Conservation (phyloP, 257 asterid species). For the Nicotiana otophora region DNA sequence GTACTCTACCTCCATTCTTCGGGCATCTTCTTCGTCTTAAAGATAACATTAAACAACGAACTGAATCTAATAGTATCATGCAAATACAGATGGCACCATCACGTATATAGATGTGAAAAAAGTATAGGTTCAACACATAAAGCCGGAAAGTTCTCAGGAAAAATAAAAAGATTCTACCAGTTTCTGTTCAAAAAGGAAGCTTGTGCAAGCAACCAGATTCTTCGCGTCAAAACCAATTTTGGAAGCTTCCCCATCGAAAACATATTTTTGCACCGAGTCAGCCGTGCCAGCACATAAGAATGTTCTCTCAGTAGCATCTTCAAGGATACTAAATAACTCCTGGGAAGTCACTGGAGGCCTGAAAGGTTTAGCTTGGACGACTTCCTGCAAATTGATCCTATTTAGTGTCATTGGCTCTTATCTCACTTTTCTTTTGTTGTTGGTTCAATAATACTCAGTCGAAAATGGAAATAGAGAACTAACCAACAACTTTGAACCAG, state of each 20-base stretch:
- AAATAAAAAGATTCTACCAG: constrained; percentile 48
- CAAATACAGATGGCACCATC: not conserved
- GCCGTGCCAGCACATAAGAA: constrained; percentile 88
- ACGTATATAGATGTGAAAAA: not conserved
- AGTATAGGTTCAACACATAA: not conserved
- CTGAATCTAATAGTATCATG: not conserved
- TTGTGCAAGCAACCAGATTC: constrained; percentile 71
- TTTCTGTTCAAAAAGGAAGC: constrained; percentile 80
- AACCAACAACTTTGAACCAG: constrained; percentile 78
- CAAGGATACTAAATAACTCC: constrained; percentile 78
- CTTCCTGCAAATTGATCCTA: constrained; percentile 48
- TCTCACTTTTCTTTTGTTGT: not conserved
- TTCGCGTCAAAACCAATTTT: constrained; percentile 60
- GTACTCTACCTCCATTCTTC: no score
- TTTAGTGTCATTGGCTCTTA: not conserved
- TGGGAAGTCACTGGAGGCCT: constrained; percentile 58
- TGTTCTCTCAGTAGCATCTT: constrained; percentile 91
- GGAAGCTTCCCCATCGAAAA: constrained; percentile 70
- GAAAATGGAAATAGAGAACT: constrained; percentile 19
- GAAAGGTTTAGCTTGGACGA: constrained; percentile 62
- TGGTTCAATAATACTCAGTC: not conserved
- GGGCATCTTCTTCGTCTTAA: no score
- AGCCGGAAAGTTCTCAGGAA: not conserved
- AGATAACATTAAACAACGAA: not conserved
- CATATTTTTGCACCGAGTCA: constrained; percentile 57